Evolutionary conservation across 2,329 filamentous ascomycete species (phyloP), one percentile per base, ranked within the genome.

Genomic region (Clarireedia homoeocarpa): DNA sequence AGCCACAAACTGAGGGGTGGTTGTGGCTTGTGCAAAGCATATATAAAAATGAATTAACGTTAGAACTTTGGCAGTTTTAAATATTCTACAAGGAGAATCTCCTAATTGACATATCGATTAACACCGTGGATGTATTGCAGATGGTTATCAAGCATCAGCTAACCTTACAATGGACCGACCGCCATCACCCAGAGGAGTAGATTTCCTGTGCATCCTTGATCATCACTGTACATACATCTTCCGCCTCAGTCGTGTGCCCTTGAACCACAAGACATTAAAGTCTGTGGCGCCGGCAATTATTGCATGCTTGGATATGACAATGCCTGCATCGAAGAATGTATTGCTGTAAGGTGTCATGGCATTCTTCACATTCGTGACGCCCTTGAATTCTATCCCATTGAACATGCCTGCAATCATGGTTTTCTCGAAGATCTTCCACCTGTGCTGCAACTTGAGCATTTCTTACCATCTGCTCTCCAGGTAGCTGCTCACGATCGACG

Each of bases 301-400:
- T 67, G 53, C 78, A 82, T 12, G 71, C 74, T 62, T 69, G 64
- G 2, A 78, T 62, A 3, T 64, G 63, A 53, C 79, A 82, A 48
- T 71, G 67, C 0, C 46, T 48, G 58, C 78, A 79, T 55, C 76
- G 71, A 17, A 70, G 75, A 15, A 81, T 77, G 58, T 67, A 81
- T 0, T 58, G 0, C 0, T 61, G 67, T 39, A 79, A 64, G 1
- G 17, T 5, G 15, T 74, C 42, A 6, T 59, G 56, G 56, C 77
- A 80, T 57, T 74, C 69, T 39, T 75, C 71, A 44, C 77, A 80
- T 0, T 10, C 46, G 17, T 69, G 65, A 0, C 7, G n/a, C 1
- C 75, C 75, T n/a, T 30, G 44, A 1, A 67, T 60, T 0, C 45
- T 65, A 6, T 39, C 61, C 75, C 75, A 78, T 1, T 6, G 45